Evolutionary conservation across 1,284 basidiomycete genomes (phyloP).

Genomic region (Ganoderma lucidum): DNA sequence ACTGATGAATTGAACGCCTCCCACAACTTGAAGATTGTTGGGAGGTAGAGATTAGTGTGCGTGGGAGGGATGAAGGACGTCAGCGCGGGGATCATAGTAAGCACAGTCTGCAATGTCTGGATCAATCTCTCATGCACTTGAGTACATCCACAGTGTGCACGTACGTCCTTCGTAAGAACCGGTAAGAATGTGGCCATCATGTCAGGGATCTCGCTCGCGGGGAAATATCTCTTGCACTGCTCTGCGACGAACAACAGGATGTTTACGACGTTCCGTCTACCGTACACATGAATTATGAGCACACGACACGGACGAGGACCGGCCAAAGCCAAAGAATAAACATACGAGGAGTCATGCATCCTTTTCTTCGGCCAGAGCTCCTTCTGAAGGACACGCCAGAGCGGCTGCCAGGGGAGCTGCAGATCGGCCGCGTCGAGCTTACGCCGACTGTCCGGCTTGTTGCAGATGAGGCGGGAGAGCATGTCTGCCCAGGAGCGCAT

Average conservation of each 20-base stretch:
- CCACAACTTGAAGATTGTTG: constrained; percentile 83
- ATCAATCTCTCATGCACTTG: constrained; percentile 15
- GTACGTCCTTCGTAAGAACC: constrained; percentile 67
- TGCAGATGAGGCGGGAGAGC: constrained; percentile 73
- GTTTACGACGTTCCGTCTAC: constrained; percentile 70
- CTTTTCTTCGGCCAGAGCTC: constrained; percentile 79
- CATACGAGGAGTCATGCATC: constrained; percentile 58
- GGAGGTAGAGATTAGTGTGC: constrained; percentile 74
- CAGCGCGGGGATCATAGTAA: constrained; percentile 76
- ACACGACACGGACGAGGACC: no score
- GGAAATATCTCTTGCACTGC: constrained; percentile 74
- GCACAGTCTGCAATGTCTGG: constrained; percentile 53
- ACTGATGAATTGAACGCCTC: constrained; percentile 84
- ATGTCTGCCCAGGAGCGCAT: constrained; percentile 78
- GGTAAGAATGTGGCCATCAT: constrained; percentile 82
- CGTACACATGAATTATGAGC: constrained; percentile 13
- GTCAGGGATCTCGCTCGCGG: constrained; percentile 67
- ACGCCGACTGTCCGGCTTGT: constrained; percentile 66
- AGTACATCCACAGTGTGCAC: constrained; percentile 31
- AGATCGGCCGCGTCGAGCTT: constrained; percentile 77
- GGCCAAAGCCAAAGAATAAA: constrained; percentile 5
- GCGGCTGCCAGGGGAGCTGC: constrained; percentile 75
- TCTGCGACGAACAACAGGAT: constrained; percentile 79
- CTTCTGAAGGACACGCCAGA: constrained; percentile 76
- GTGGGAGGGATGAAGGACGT: constrained; percentile 81